phyloP scores from a whole-genome alignment of 495 filamentous ascomycete genomes.

The Rhypophila decipiens region DNA sequence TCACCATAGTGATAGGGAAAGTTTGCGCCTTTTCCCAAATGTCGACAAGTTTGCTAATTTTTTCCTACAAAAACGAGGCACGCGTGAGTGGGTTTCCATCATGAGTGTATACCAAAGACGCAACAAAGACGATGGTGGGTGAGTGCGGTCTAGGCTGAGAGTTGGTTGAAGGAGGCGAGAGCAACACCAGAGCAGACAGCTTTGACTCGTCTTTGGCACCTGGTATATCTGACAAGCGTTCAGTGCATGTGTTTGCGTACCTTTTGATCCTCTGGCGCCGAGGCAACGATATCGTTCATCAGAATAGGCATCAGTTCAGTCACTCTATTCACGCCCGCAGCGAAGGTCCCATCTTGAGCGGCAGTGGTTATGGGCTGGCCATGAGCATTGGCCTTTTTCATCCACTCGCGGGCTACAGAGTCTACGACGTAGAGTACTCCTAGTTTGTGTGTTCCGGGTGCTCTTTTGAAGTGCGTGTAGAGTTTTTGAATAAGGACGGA shows the following conservation, averaged over 20 bases:
- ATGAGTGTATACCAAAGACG: conserved; percentile 7
- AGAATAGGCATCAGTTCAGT: conserved; percentile 85
- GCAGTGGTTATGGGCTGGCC: conserved; percentile 71
- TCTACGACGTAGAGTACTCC: conserved; percentile 99
- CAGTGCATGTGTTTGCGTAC: conserved; percentile 59
- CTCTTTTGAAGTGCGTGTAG: conserved; percentile 94
- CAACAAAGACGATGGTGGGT: conserved; percentile 3
- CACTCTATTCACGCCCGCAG: conserved; percentile 93
- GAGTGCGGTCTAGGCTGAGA: no score
- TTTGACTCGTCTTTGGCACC: neutral
- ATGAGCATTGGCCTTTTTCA: conserved; percentile 84
- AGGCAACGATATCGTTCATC: conserved; percentile 92
- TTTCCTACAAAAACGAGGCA: conserved; percentile 63
- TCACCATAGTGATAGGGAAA: conserved; percentile 77
- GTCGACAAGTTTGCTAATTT: conserved; percentile 90
- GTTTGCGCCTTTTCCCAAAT: conserved; percentile 97
- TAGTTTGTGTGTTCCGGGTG: conserved; percentile 91
- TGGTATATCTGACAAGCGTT: conserved; percentile 4
- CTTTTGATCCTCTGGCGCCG: conserved; percentile 93
- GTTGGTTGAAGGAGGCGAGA: no score
- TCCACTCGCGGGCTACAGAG: conserved; percentile 97
- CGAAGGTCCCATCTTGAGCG: conserved; percentile 84
- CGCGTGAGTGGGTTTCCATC: conserved; percentile 34
- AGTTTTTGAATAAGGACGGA: conserved; percentile 93
- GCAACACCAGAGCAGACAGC: no score